Evolutionary conservation across 2,329 filamentous ascomycete genomes (phyloP).

Genomic region (Clarireedia sp.): DNA sequence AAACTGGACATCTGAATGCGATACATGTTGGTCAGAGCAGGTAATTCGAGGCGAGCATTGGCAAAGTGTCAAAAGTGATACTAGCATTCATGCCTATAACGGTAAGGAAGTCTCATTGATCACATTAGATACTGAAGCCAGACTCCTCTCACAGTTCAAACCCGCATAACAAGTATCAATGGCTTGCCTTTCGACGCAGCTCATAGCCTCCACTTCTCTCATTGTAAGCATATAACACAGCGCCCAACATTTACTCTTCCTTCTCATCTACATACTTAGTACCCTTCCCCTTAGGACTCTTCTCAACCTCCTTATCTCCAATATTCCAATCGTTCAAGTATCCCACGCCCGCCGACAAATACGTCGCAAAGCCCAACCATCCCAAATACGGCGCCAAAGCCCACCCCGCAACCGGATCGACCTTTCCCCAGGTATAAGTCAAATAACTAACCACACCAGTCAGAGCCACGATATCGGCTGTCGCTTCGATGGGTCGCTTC

Average conservation of each 20-base stretch:
- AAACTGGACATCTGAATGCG: too few relatives aligned
- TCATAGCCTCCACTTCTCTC: too few relatives aligned
- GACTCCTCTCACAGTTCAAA: too few relatives aligned
- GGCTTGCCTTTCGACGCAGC: too few relatives aligned
- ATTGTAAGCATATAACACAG: neutral
- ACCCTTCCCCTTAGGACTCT: slow-evolving; percentile 19
- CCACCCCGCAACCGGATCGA: slow-evolving; percentile 67
- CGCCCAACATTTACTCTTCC: slow-evolving; percentile 6
- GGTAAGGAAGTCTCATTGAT: too few relatives aligned
- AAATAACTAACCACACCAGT: slow-evolving; percentile 66
- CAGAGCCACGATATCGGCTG: slow-evolving; percentile 66
- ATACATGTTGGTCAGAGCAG: too few relatives aligned
- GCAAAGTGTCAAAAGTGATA: too few relatives aligned
- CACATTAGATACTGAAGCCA: too few relatives aligned
- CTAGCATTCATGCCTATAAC: too few relatives aligned
- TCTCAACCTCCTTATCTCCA: slow-evolving; percentile 26
- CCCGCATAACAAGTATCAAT: too few relatives aligned
- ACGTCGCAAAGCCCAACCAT: slow-evolving; percentile 84
- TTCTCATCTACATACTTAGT: slow-evolving; percentile 30
- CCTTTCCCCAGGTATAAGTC: slow-evolving; percentile 64
- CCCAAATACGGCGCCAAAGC: slow-evolving; percentile 72
- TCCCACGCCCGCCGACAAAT: slow-evolving; percentile 64
- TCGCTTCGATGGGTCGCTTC: slow-evolving; percentile 64
- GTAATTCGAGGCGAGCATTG: too few relatives aligned
- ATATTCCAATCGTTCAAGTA: slow-evolving; percentile 63